Evolutionary conservation across 2,329 filamentous ascomycete genomes (phyloP).

Genomic region (Pseudogymnoascus sp.): DNA sequence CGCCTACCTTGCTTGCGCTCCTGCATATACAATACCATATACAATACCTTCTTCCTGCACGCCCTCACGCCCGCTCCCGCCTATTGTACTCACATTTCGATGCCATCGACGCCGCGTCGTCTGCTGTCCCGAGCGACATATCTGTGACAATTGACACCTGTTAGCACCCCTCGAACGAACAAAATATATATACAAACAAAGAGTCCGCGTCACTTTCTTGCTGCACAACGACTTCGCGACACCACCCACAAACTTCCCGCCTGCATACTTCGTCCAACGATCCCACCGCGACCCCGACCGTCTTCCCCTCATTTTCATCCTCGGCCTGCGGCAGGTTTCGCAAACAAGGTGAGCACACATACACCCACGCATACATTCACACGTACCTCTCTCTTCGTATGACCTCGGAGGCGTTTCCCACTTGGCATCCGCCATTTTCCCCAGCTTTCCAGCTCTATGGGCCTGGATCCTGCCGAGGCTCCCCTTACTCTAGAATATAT

Average conservation of each 20-base stretch:
- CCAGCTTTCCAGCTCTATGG: background rate
- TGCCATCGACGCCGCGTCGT: background rate
- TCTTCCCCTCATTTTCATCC: background rate
- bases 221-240: conserved; percentile 5
- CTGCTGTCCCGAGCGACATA: background rate
- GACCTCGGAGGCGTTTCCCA: background rate
- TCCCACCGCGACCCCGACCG: background rate
- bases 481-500: background rate
- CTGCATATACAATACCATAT: background rate
- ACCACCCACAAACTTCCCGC: background rate
- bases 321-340: background rate
- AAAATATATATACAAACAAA: background rate
- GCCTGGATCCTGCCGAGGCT: background rate
- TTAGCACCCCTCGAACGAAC: background rate
- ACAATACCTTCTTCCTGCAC: background rate
- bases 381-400: background rate
- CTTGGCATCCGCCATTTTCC: background rate
- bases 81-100: background rate
- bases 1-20: background rate
- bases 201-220: background rate
- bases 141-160: background rate
- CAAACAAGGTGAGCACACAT: background rate
- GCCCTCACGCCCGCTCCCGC: background rate
- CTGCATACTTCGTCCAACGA: background rate
- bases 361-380: background rate